Base-by-base conservation (phyloP, 2,329 filamentous ascomycete species). In the Calonectria pseudoreteaudii region DNA sequence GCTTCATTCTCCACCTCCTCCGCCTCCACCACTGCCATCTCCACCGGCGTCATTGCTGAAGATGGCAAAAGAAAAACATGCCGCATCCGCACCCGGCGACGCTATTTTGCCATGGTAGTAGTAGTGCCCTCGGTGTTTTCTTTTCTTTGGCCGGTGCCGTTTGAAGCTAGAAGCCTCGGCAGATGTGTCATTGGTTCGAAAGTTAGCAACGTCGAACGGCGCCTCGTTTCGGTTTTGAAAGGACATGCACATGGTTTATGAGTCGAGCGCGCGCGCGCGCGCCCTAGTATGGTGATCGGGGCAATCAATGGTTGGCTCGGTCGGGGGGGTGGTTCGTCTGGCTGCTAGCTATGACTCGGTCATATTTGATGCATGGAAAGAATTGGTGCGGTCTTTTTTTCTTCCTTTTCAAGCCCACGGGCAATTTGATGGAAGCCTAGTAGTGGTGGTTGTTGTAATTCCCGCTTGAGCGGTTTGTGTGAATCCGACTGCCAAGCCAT, bases 141-240 rank as follows among this genome's bases (percentile, higher is more conserved):
- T 70, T 50, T 66, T 73, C 52, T 13, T 68, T 4, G 50, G 8
- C 38, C 60, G 52, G 30, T 38, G 66, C 30, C 66, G n/a, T 8
- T 41, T 60, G 38, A 69, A 69, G 14, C 70, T 69, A 9, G 70
- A 72, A 4, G 36, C 49, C 9, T 72, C 66, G 16, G 66, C 47
- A 14, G 64, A 30, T 5, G 31, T 18, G 11, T 34, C 41, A 50
- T 53, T 38, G 4, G 66, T 52, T 36, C 28, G 49, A 23, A 49
- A 66, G 18, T 49, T 13, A 18, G n/a, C n/a, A 11, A 52, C 26
- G 18, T 65, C 49, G 30, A 73, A 69, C 30, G 65, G 53, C 14
- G 34, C 14, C 30, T 58, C 50, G n/a, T 70, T 69, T 20, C 28
- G 31, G n/a, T 23, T 47, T 30, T 4, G 34, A n/a, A 53, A 47